Evolutionary conservation across 352 stramenopile species (phyloP), one percentile per base, ranked within the genome.

Genomic region (Globisporangium cylindrosporum): DNA sequence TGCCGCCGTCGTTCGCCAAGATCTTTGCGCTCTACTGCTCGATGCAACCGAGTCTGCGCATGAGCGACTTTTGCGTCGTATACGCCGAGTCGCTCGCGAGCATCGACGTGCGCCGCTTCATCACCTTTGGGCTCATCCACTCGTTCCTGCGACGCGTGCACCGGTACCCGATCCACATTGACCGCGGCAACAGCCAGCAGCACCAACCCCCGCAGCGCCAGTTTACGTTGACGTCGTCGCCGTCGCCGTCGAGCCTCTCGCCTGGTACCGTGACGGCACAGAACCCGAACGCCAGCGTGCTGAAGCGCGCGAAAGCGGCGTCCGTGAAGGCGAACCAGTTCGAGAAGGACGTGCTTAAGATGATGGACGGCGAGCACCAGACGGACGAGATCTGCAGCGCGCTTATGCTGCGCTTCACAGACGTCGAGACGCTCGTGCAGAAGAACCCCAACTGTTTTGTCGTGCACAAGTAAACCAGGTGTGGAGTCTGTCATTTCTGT

Each of bases 81-180:
- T 93, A 93, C 62, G 80, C 73, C 10, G 80, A 91, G 63, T 89
- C 80, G 25, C 83, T 94, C 38, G 70, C 70, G 36, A 69, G 83
- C 41, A 78, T 96, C n/a, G 88, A 96, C 53, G 82, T 94, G 27
- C 79, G 88, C 14, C 74, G 88, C 22, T 93, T 96, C 69, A 82
- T 94, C 71, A 95, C 91, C 3, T 97, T 97, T 55, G 91, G 91
- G 1, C 73, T 97, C 14, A 93, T 97, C 38, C 86, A 97, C 71
- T 77, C 79, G 3, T 93, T 97, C 43, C 59, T 97, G 29, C 72
- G 89, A 9, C 84, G 91, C 43, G 86, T 97, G 53, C 89, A 97
- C 66, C 85, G 84, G 22, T 96, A 94, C 51, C 91, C 91, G 4
- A 81, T 97, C 48, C 76, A 72, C 61, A 87, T 87, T 49, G 80